phyloP scores from a whole-genome alignment of 2,329 filamentous ascomycete genomes.

The Ophiocordyceps robertsii region DNA sequence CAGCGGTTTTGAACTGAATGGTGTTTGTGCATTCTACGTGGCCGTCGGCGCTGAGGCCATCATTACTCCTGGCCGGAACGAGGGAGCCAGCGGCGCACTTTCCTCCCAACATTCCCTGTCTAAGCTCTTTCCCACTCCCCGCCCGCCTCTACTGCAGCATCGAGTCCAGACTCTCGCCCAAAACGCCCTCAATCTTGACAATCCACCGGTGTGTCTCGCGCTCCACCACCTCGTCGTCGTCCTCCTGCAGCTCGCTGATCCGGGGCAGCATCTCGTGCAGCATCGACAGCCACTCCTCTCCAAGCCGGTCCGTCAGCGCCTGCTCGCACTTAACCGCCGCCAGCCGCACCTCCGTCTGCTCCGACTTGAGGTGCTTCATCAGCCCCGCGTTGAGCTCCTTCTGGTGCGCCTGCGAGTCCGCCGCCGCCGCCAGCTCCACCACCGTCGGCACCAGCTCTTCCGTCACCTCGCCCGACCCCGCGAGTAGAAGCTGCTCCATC shows the following conservation, averaged over 20 bases:
- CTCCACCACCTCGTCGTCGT: constrained; percentile 90
- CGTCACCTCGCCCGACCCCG: constrained; percentile 25
- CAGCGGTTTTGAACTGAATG: no score
- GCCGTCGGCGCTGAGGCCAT: no score
- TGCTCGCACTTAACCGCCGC: constrained; percentile 75
- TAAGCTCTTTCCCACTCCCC: neutral
- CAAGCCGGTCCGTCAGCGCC: constrained; percentile 62
- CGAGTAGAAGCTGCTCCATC: constrained; percentile 49
- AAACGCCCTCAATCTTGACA: constrained; percentile 70
- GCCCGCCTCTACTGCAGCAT: constrained; percentile 63
- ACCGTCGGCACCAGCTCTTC: constrained; percentile 58
- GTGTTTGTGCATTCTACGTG: no score
- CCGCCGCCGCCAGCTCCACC: constrained; percentile 65
- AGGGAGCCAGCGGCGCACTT: no score
- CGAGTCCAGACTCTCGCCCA: constrained; percentile 81
- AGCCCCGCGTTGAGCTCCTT: constrained; percentile 74
- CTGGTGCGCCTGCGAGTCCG: constrained; percentile 78
- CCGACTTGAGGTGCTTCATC: constrained; percentile 64
- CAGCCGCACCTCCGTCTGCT: constrained; percentile 58
- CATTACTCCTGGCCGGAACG: no score
- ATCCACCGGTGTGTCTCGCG: constrained; percentile 85
- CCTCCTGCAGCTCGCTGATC: constrained; percentile 90
- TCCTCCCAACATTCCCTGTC: neutral
- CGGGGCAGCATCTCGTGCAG: constrained; percentile 93
- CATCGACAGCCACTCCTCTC: constrained; percentile 86